Conservation (phyloP, 768 basidiomycete genomes). For the Russula sp. region DNA sequence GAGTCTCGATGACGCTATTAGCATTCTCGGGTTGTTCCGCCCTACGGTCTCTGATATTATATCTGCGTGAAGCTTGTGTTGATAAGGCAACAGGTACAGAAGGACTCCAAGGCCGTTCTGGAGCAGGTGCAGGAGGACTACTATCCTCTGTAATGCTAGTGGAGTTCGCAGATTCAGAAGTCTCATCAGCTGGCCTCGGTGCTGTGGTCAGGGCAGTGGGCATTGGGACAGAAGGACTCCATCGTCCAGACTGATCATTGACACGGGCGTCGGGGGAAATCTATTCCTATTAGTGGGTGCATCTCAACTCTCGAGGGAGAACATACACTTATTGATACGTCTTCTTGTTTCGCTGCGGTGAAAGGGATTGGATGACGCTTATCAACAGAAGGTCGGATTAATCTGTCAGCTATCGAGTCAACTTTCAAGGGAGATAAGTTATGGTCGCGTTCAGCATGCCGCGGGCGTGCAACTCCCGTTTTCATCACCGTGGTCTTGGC, state of each 20-base stretch:
- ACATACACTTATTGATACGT: slow-evolving; percentile 9
- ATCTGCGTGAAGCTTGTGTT: slow-evolving; percentile 6
- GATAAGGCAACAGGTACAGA: slow-evolving; percentile 17
- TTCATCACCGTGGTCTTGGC: background rate
- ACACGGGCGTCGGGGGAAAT: background rate
- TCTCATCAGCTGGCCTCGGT: background rate
- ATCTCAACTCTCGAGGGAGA: background rate
- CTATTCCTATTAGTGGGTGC: slow-evolving; percentile 1
- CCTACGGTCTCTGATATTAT: background rate
- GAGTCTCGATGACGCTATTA: background rate
- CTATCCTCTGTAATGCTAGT: slow-evolving; percentile 1
- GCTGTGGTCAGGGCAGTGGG: background rate
- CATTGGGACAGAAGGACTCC: slow-evolving; percentile 15
- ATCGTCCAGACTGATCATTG: slow-evolving; percentile 3
- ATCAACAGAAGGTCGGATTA: slow-evolving; percentile 24
- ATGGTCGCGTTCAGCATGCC: slow-evolving; percentile 31
- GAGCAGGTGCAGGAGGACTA: background rate
- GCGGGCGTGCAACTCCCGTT: background rate
- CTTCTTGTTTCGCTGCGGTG: slow-evolving; percentile 12
- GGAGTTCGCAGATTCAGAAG: slow-evolving; percentile 4
- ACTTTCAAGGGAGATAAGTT: slow-evolving; percentile 60
- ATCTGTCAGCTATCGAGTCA: slow-evolving; percentile 40
- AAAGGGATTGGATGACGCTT: background rate
- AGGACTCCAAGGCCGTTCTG: slow-evolving; percentile 19
- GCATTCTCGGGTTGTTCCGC: background rate